These are phyloP conservation scores for Fusarium sp. DNA, from an alignment of 2,329 filamentous ascomycete species.

Conservation along the genomic window DNA sequence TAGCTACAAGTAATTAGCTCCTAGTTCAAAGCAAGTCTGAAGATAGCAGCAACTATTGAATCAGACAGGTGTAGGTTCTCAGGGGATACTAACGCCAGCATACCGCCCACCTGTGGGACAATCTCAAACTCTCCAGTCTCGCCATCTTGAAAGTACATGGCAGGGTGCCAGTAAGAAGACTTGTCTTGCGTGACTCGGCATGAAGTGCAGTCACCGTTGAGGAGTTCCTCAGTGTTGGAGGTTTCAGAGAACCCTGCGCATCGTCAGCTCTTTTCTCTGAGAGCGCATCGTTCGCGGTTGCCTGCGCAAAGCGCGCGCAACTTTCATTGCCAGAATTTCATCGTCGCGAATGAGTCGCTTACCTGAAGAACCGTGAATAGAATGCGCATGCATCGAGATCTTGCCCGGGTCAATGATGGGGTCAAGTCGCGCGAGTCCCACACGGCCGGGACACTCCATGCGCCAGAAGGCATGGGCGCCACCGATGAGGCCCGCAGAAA, in stretches of 20 bases:
- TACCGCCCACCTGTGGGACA: slow-evolving; percentile 81
- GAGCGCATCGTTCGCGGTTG: background rate
- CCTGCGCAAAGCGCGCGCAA: background rate
- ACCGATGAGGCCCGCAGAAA: slow-evolving; percentile 50
- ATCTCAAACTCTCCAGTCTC: slow-evolving; percentile 73
- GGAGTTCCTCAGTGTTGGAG: slow-evolving; percentile 69
- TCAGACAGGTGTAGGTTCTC: background rate
- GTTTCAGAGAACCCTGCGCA: slow-evolving; percentile 71
- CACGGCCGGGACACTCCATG: slow-evolving; percentile 81
- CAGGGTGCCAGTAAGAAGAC: slow-evolving; percentile 89
- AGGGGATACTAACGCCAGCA: slow-evolving; percentile 77
- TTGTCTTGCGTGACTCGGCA: slow-evolving; percentile 84
- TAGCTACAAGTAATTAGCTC: slow-evolving; percentile 66
- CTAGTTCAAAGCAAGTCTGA: background rate
- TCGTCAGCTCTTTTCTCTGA: slow-evolving; percentile 29
- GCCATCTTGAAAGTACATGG: slow-evolving; percentile 79
- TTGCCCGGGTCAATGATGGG: slow-evolving; percentile 75
- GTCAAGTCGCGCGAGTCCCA: slow-evolving; percentile 80
- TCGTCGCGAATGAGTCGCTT: slow-evolving; percentile 53
- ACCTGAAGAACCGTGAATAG: slow-evolving; percentile 82
- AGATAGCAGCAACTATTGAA: background rate
- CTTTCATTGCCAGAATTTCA: background rate
- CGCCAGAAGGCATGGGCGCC: slow-evolving; percentile 83
- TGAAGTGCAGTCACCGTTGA: slow-evolving; percentile 77
- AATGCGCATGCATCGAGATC: slow-evolving; percentile 76